Evolutionary conservation across 2,329 filamentous ascomycete species (phyloP).

Genomic region (Aureobasidium leucospermi): DNA sequence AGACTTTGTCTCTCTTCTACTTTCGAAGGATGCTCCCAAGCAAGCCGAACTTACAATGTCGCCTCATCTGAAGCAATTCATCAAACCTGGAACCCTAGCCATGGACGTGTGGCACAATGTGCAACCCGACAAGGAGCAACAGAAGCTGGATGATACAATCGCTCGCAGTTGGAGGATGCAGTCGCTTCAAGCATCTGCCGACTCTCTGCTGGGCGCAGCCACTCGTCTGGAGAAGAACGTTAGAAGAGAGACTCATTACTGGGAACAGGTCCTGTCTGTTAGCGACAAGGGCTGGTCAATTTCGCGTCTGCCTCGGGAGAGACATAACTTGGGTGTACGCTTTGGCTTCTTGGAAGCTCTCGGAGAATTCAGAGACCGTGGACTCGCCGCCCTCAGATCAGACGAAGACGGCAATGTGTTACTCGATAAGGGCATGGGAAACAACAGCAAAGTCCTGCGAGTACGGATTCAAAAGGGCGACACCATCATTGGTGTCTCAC

Average conservation of each 20-base stretch:
- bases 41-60: conserved; percentile 66
- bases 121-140: conserved; percentile 48
- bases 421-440: conserved; percentile 59
- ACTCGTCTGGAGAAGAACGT: conserved; percentile 69
- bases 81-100: conserved; percentile 69
- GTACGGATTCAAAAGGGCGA: conserved; percentile 58
- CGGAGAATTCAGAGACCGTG: conserved; percentile 56
- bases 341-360: conserved; percentile 79
- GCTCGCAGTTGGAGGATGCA: conserved; percentile 69
- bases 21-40: conserved; percentile 72
- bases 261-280: conserved; percentile 76
- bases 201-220: conserved; percentile 65
- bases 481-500: conserved; percentile 50
- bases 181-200: conserved; percentile 66
- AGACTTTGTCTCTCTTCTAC: conserved; percentile 74
- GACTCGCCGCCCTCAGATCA: conserved; percentile 73
- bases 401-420: conserved; percentile 66
- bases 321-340: conserved; percentile 70
- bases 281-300: conserved; percentile 82
- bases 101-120: conserved; percentile 51
- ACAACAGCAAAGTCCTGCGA: conserved; percentile 54
- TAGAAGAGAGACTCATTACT: conserved; percentile 74
- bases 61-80: conserved; percentile 58
- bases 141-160: conserved; percentile 36
- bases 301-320: conserved; percentile 66